Evolutionary conservation across 306 rosid genomes (phyloP), one percentile per base, ranked within the genome.

Genomic region (Trichosanthes truncata): DNA sequence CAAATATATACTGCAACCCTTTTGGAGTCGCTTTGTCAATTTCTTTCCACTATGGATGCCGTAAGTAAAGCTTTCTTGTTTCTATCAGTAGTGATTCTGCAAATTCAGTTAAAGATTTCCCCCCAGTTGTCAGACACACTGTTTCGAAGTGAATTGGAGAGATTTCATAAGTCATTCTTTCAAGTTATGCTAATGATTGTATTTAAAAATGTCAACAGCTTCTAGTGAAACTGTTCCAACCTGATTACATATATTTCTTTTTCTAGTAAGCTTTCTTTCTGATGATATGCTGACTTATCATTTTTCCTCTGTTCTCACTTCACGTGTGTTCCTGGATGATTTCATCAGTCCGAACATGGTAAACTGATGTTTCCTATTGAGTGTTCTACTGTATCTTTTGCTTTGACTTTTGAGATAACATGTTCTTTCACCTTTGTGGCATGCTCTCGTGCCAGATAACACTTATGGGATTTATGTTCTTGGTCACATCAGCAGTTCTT

Each of bases 21-120:
- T 96, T 78, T 93, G 98, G 97, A 81, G 80, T 79, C 96, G 92
- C 80, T 86, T 89, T 51, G 97, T 96, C 81, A 86, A 82, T 41
- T 29, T 93, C 76, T 96, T 96, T 76, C 99, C 99, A 0, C 89
- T 91, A 48, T 96, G 99, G 99, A 93, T 96, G 98, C 97, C 99
- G 98, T 96, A 85, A 93, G 96, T 87, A 41, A 51, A 74, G 62
- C 46, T 51, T 74, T 2, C 15, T 26, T 49, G 61, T 9, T 49
- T 72, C 57, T 72, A 25, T 45, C 57, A 13, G 55, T 69, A 10
- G 56, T 25, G 77, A 72, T 46, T 74, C 61, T 74, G 61, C 61
- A 48, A 25, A 49, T 49, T 74, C 78, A 49, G 56, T 43, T 25
- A 9, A 68, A 11, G 18, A 12, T n/a, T 67, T 68, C 3, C 52